These are phyloP conservation scores for Acanthochlamys bracteata DNA, from an alignment of 106 monocot genomes.

Conservation along the genomic window DNA sequence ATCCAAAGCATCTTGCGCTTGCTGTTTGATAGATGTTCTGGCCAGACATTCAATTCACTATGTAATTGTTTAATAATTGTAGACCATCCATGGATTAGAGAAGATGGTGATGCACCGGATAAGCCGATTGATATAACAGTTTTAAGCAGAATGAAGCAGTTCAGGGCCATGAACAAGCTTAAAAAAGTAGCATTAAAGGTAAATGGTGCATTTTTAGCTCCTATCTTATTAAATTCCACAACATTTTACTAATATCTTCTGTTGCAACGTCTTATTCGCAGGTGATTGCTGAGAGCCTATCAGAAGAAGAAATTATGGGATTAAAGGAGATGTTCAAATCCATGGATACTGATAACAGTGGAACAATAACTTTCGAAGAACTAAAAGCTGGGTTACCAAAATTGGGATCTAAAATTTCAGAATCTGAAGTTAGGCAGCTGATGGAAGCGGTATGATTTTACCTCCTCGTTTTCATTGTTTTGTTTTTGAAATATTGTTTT, in stretches of 20 bases:
- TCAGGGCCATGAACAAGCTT: slow-evolving; percentile 50
- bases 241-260: neutral
- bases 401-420: slow-evolving; percentile 62
- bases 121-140: slow-evolving; percentile 40
- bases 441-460: slow-evolving; percentile 50
- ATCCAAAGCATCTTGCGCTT: too few relatives aligned
- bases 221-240: neutral
- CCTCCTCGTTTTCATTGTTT: too few relatives aligned
- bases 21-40: too few relatives aligned
- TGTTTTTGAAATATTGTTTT: neutral
- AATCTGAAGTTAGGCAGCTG: slow-evolving; percentile 60
- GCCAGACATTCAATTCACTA: neutral
- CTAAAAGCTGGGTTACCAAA: slow-evolving; percentile 56
- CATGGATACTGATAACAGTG: slow-evolving; percentile 67
- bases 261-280: slow-evolving; percentile 5
- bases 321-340: slow-evolving; percentile 71
- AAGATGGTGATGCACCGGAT: slow-evolving; percentile 39
- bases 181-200: slow-evolving; percentile 65
- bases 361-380: slow-evolving; percentile 69
- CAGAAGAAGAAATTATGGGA: slow-evolving; percentile 81
- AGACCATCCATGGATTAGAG: slow-evolving; percentile 59
- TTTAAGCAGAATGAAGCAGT: slow-evolving; percentile 51
- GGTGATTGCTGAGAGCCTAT: slow-evolving; percentile 79
- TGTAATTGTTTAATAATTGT: neutral
- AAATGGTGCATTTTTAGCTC: neutral